A percentile compares a stretch with the other conserved stretches of the same genome.
These are phyloP conservation scores for Thielaviopsis ethacetica DNA, from an alignment of 2,329 filamentous ascomycete species.

Conservation along the genomic window DNA sequence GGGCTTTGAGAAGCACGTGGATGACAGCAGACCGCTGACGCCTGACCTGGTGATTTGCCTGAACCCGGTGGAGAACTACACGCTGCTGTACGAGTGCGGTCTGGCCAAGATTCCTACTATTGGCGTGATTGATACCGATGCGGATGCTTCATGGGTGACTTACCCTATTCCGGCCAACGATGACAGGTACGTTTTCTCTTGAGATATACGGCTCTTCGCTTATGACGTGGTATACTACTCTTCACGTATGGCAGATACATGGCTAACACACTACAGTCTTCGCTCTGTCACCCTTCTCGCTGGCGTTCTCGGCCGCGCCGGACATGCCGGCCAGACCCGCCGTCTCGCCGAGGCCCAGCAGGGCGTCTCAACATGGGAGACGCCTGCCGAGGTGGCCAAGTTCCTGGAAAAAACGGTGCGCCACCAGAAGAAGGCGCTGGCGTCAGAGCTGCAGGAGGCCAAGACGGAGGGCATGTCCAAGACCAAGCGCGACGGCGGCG, in stretches of 20 bases:
- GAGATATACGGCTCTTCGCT: neutral
- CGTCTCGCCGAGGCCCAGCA: conserved; percentile 45
- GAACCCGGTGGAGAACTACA: conserved; percentile 85
- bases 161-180: conserved; percentile 96
- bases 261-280: conserved; percentile 35
- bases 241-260: too few relatives aligned
- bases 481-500: conserved; percentile 9
- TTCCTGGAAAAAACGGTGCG: conserved; percentile 20
- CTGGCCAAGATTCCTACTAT: conserved; percentile 82
- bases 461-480: conserved; percentile 7
- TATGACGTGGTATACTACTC: too few relatives aligned
- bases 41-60: conserved; percentile 86
- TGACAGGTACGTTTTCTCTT: conserved; percentile 48
- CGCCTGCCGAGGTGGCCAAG: conserved; percentile 25
- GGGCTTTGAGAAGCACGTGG: conserved; percentile 50
- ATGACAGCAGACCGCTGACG: conserved; percentile 48
- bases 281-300: conserved; percentile 68
- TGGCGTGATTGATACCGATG: conserved; percentile 85
- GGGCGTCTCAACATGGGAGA: conserved; percentile 49
- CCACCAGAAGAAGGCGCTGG: conserved; percentile 5
- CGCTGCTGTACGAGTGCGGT: conserved; percentile 80
- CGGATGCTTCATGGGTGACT: conserved; percentile 82
- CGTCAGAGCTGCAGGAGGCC: conserved; percentile 6
- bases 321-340: conserved; percentile 55
- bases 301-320: conserved; percentile 72